A percentile compares a stretch with the other conserved stretches of the same genome.
phyloP scores from a whole-genome alignment of 306 rosid genomes.

The Rosa multiflora region DNA sequence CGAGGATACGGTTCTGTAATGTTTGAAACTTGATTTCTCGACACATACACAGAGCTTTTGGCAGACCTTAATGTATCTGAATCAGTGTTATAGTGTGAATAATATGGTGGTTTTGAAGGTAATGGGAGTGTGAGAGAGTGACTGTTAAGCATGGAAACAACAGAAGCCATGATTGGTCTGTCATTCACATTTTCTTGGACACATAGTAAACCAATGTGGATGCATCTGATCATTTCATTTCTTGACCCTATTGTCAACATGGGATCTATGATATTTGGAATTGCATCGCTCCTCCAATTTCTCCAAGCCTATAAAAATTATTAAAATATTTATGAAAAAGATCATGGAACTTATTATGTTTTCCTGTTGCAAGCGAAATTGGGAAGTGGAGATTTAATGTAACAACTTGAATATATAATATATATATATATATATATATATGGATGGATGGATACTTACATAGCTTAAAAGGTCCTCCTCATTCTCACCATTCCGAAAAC shows the following conservation, averaged over 20 bases:
- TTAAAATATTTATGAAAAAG: not conserved
- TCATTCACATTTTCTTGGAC: not conserved
- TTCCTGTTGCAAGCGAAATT: not conserved
- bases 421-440: too few species aligned
- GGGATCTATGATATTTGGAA: not conserved
- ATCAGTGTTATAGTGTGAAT: not conserved
- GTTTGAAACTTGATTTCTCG: not conserved
- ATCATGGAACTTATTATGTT: not conserved
- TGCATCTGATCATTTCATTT: conserved; percentile 5
- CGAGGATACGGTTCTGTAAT: not conserved
- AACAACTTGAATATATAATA: too few species aligned
- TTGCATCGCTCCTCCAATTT: not conserved
- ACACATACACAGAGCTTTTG: not conserved
- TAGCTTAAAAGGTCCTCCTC: conserved; percentile 1
- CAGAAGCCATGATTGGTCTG: not conserved
- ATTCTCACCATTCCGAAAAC: not conserved
- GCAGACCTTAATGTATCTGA: not conserved
- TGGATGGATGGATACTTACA: not conserved
- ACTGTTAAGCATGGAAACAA: not conserved
- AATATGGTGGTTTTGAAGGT: not conserved
- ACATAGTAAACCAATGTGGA: conserved; percentile 9
- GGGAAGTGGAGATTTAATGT: not conserved
- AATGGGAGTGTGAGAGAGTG: not conserved
- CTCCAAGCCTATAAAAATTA: conserved; percentile 19
- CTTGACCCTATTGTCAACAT: not conserved